Evolutionary conservation across 2,329 filamentous ascomycete species (phyloP), one percentile per base, ranked within the genome.

Genomic region (Ceratocystis papillata): DNA sequence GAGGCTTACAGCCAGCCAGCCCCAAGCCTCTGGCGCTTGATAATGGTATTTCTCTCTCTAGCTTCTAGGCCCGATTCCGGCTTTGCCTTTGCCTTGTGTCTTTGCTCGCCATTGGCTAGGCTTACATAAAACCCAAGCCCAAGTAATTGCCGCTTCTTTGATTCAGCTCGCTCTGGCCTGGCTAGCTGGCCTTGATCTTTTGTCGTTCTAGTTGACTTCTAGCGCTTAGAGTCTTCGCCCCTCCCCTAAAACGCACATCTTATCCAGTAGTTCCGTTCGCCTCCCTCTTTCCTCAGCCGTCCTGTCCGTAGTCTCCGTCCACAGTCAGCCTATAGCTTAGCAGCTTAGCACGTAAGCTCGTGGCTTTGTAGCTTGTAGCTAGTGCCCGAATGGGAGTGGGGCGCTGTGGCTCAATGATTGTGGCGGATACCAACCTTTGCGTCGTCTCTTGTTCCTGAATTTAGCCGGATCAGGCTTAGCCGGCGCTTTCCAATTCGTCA

Each of bases 381-480:
- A 20, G 33, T 37, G 8, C 33, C 8, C 2, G 37, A 41, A 12
- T 41, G 3, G 1, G 12, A 15, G 12, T 15, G 37, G 10, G 37
- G 37, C 10, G 12, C 37, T 48, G 46, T 48, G 46, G 46, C 46
- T n/a, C n/a, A 48, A 2, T 6, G 17, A 7, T 20, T 48, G 17
- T n/a, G 17, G 46, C 46, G 48, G n/a, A 25, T 15, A 41, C 10
- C 12, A 12, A n/a, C 48, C n/a, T 22, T 50, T 50, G 8, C 22
- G 3, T 30, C 17, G 5, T 1, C 53, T 33, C 2, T 30, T 59
- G 55, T 59, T 59, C 55, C 55, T 59, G 55, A 37, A 59, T 59
- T 59, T 59, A 59, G 55, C 55, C 55, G 28, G 55, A 59, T 33
- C 28, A 33, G 28, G 55, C 25, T 33, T 59, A 59, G 55, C 55